These are phyloP conservation scores for Ceratocystis diversiconidia DNA, from an alignment of 2,329 filamentous ascomycete species.

Conservation along the genomic window DNA sequence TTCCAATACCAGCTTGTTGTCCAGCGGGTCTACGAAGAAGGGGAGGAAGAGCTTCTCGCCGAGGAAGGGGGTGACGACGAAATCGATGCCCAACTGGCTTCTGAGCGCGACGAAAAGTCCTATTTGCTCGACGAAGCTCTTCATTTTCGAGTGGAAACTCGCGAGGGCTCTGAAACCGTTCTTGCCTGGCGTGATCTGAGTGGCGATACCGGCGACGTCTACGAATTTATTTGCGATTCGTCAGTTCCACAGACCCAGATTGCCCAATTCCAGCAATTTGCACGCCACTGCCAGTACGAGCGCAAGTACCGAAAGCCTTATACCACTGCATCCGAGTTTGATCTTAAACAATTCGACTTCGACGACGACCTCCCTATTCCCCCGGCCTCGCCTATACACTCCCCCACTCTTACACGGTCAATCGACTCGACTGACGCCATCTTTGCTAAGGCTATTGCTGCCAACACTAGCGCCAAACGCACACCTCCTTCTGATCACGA, in stretches of 20 bases:
- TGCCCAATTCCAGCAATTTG: constrained; percentile 64
- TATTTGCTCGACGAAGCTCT: constrained; percentile 89
- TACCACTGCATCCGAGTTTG: constrained; percentile 64
- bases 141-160: constrained; percentile 70
- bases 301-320: constrained; percentile 75
- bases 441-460: constrained; percentile 33
- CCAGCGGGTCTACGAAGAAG: constrained; percentile 93
- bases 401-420: constrained; percentile 40
- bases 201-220: constrained; percentile 87
- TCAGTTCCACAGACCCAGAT: constrained; percentile 57
- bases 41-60: constrained; percentile 78
- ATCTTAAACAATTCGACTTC: constrained; percentile 75
- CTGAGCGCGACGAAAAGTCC: constrained; percentile 90
- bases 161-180: constrained; percentile 68
- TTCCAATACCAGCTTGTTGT: constrained; percentile 96
- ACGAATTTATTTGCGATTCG: constrained; percentile 88
- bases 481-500: constrained; percentile 20
- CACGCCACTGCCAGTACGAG: constrained; percentile 93
- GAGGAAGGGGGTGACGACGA: constrained; percentile 81
- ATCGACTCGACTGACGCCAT: constrained; percentile 46
- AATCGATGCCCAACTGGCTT: constrained; percentile 55
- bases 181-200: constrained; percentile 92
- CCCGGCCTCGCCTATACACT: constrained; percentile 47
- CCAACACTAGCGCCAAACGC: constrained; percentile 32
- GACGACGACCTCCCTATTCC: constrained; percentile 48